These are phyloP conservation scores for Beauveria australis DNA, from an alignment of 2,329 filamentous ascomycete genomes.

Conservation along the genomic window DNA sequence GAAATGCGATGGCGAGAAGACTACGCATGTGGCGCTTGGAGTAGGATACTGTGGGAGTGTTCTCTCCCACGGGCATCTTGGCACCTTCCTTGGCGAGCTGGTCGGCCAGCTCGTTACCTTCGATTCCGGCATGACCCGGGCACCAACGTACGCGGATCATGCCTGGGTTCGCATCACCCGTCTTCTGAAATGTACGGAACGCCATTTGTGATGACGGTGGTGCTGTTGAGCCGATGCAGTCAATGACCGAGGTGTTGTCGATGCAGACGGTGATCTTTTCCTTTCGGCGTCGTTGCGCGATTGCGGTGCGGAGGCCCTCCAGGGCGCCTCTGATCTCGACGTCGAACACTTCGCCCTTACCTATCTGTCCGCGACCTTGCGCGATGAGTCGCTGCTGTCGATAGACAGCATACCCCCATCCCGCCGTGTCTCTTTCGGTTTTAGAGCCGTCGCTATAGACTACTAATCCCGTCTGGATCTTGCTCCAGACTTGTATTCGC, in stretches of 20 bases:
- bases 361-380: neutral
- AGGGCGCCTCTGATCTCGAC: slow-evolving; percentile 3
- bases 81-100: slow-evolving; percentile 8
- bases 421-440: neutral
- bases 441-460: no score
- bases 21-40: neutral
- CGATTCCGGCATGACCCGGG: neutral
- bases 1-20: neutral
- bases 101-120: neutral
- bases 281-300: neutral
- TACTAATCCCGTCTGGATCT: no score
- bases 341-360: slow-evolving; percentile 5
- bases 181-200: neutral
- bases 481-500: no score
- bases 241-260: slow-evolving; percentile 8
- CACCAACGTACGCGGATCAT: slow-evolving; percentile 1
- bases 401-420: slow-evolving; percentile 5
- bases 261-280: slow-evolving; percentile 3
- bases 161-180: neutral
- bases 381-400: neutral
- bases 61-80: neutral
- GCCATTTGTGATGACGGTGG: neutral
- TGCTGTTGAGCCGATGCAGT: neutral
- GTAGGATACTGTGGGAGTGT: neutral
- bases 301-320: neutral